Percentiles rank a stretch among this genome's conserved stretches.
These are phyloP conservation scores for Melaleuca quinquenervia DNA, from an alignment of 345 rosid genomes.

Conservation along the genomic window DNA sequence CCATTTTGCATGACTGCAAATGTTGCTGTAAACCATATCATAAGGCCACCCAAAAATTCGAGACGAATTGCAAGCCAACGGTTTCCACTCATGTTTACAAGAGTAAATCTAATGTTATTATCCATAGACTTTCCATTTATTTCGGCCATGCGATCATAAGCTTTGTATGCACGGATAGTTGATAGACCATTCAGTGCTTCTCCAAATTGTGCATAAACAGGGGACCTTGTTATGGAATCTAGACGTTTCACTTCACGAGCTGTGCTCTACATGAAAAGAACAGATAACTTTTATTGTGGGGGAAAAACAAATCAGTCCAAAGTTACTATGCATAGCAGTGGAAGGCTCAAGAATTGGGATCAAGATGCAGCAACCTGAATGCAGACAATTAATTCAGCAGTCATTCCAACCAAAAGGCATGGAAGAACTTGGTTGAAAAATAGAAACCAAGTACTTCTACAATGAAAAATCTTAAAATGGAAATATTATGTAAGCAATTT, in stretches of 20 bases:
- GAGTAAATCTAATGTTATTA: conserved; percentile 81
- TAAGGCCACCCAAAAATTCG: conserved; percentile 87
- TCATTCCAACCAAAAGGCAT: not conserved
- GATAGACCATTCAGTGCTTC: conserved; percentile 94
- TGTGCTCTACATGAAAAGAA: conserved; percentile 52
- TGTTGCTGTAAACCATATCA: conserved; percentile 99
- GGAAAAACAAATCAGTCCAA: not conserved
- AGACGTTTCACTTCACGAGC: conserved; percentile 96
- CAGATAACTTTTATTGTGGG: not conserved
- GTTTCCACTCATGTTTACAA: conserved; percentile 82
- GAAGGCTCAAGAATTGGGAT: not conserved
- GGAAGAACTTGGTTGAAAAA: not conserved
- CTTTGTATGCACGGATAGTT: conserved; percentile 93
- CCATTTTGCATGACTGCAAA: conserved; percentile 97
- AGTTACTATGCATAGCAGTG: not conserved
- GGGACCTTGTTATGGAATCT: conserved; percentile 92
- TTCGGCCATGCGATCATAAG: conserved; percentile 90
- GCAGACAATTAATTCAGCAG: not conserved
- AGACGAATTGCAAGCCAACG: conserved; percentile 98
- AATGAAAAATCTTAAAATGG: not conserved
- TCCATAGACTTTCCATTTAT: conserved; percentile 93
- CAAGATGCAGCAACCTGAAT: not conserved
- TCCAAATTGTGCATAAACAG: conserved; percentile 97
- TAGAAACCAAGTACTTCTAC: not conserved
- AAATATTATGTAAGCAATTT: not conserved